phyloP scores from a whole-genome alignment of 2,329 filamentous ascomycete genomes.

The Trichoderma sp. region DNA sequence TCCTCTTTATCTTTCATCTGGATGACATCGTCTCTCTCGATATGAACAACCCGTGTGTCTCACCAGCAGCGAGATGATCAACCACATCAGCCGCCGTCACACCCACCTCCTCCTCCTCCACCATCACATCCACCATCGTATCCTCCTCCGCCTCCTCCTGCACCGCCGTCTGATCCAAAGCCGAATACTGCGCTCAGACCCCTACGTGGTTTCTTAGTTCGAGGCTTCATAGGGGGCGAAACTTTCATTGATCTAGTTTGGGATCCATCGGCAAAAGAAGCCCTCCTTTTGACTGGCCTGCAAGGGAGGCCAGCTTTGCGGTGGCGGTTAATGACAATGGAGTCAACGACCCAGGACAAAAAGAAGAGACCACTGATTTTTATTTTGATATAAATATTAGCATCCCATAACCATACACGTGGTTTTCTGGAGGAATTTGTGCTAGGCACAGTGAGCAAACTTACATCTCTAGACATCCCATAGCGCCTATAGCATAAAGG shows the following conservation, averaged over 20 bases:
- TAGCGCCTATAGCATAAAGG: neutral
- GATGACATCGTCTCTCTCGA: too few species aligned
- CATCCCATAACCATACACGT: neutral
- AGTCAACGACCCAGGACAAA: constrained; percentile 41
- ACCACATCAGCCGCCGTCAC: neutral
- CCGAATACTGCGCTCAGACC: neutral
- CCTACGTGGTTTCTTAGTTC: neutral
- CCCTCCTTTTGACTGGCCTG: constrained; percentile 28
- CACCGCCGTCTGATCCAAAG: neutral
- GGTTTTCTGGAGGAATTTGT: neutral
- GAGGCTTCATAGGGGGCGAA: neutral
- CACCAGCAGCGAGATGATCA: neutral
- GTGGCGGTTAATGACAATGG: constrained; percentile 44
- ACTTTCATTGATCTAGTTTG: neutral
- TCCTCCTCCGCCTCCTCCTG: neutral
- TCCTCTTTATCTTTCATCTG: too few species aligned
- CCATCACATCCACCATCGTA: neutral
- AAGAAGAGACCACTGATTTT: constrained; percentile 42
- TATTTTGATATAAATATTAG: neutral
- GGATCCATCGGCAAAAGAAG: neutral
- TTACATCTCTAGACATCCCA: neutral
- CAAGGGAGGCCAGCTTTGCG: constrained; percentile 43
- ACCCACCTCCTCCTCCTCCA: neutral
- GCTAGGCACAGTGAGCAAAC: neutral
- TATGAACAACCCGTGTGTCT: neutral